Evolutionary conservation across 495 filamentous ascomycete genomes (phyloP).

Genomic region (Lasiosphaeria hispida): DNA sequence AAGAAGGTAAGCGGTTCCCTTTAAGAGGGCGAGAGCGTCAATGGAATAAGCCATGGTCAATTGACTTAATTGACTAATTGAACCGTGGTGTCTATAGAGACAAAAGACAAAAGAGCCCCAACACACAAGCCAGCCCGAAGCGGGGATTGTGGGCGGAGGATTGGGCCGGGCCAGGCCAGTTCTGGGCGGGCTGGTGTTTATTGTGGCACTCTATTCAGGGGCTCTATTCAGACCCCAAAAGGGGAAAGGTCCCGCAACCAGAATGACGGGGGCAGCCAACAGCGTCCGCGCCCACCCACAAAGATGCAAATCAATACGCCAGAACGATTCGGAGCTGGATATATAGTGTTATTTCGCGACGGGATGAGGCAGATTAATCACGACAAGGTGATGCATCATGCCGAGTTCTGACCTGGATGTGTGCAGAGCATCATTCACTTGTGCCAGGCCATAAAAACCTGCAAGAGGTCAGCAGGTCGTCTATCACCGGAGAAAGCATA

Average conservation of each 20-base stretch:
- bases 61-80: too few species aligned
- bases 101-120: too few species aligned
- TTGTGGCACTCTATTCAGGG: conserved; percentile 28
- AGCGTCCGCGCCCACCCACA: neutral
- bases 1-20: neutral
- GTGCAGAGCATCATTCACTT: too few species aligned
- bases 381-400: too few species aligned
- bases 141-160: neutral
- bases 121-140: too few species aligned
- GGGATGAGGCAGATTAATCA: too few species aligned
- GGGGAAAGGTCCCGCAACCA: conserved; percentile 12
- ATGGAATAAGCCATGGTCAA: conserved; percentile 10
- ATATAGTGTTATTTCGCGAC: too few species aligned
- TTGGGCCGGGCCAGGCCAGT: neutral
- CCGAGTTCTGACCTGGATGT: too few species aligned
- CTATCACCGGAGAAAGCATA: too few species aligned
- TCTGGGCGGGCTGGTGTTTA: conserved; percentile 6
- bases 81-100: neutral
- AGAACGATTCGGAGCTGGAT: too few species aligned
- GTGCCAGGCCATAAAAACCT: too few species aligned
- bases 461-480: too few species aligned
- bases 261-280: neutral
- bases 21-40: neutral
- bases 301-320: neutral
- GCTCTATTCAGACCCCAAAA: conserved; percentile 38